Percentiles rank a stretch among this genome's conserved stretches.
Conservation (phyloP, 2,329 filamentous ascomycete species). For the Diaporthe aspalathi region DNA sequence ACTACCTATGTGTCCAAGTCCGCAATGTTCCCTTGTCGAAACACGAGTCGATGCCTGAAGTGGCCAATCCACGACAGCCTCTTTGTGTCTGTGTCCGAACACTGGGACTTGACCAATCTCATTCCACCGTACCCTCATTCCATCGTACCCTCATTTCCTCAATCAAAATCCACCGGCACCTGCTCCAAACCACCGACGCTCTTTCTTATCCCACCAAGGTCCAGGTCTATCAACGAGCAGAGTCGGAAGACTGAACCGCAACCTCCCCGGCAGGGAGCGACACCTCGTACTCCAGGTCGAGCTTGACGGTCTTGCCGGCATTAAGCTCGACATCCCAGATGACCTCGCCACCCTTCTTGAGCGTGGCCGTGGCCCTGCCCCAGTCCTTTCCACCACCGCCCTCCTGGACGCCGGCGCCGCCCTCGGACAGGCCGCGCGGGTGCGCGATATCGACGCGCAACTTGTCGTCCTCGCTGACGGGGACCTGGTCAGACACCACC, state of each 20-base stretch:
- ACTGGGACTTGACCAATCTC: not conserved
- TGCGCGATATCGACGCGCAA: slow-evolving; percentile 62
- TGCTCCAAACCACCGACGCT: no score
- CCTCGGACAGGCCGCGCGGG: slow-evolving; percentile 59
- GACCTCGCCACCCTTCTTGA: slow-evolving; percentile 69
- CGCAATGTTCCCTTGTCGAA: not conserved
- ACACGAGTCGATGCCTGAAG: not conserved
- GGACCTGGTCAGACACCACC: slow-evolving; percentile 69
- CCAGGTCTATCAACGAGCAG: not conserved
- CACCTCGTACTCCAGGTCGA: slow-evolving; percentile 72
- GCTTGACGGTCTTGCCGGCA: slow-evolving; percentile 65
- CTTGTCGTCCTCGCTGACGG: slow-evolving; percentile 70
- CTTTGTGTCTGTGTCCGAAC: not conserved
- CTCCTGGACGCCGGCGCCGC: slow-evolving; percentile 50
- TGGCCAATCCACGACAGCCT: not conserved
- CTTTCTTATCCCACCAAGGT: not conserved
- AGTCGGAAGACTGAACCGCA: slow-evolving; percentile 44
- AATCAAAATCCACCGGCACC: no score
- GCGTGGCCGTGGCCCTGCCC: slow-evolving; percentile 64
- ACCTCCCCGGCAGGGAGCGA: slow-evolving; percentile 64
- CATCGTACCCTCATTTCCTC: not conserved
- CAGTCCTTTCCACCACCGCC: slow-evolving; percentile 54
- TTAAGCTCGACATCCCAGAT: slow-evolving; percentile 69
- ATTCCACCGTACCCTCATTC: not conserved
- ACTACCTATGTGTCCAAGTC: not conserved